Conservation (phyloP, 331 rosid genomes). For the Ulmus americana region DNA sequence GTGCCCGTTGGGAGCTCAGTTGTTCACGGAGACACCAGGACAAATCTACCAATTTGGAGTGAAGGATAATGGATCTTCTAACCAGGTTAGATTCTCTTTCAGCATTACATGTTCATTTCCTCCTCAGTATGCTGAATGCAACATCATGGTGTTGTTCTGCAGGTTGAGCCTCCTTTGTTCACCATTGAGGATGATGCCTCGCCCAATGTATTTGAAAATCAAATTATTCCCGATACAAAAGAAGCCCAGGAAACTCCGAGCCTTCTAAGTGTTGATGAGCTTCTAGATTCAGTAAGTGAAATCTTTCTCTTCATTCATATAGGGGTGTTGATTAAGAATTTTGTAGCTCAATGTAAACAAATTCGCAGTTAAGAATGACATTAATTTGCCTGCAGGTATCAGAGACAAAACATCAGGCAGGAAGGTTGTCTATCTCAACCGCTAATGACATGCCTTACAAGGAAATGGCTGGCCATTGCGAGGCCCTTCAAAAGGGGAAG, state of each 20-base stretch:
- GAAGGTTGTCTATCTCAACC: conserved; percentile 53
- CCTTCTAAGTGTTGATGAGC: conserved; percentile 58
- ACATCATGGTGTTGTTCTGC: conserved; percentile 17
- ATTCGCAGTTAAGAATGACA: neutral
- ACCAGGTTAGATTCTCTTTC: conserved; percentile 39
- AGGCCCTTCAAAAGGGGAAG: conserved; percentile 63
- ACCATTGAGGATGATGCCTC: conserved; percentile 44
- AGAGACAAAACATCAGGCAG: conserved; percentile 59
- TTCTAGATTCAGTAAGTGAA: conserved; percentile 56
- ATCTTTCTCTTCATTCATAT: conserved; percentile 4
- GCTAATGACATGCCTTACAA: conserved; percentile 62
- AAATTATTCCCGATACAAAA: conserved; percentile 25
- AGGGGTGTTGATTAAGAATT: neutral
- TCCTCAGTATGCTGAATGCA: neutral
- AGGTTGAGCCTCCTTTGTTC: conserved; percentile 61
- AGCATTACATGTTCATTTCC: neutral
- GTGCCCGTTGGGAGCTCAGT: conserved; percentile 33
- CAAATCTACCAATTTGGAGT: conserved; percentile 36
- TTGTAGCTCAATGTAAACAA: neutral
- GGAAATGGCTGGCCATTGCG: conserved; percentile 84
- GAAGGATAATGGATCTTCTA: conserved; percentile 34
- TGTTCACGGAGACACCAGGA: conserved; percentile 31
- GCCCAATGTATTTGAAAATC: conserved; percentile 34
- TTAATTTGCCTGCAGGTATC: conserved; percentile 38
- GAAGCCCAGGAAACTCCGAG: conserved; percentile 29